Evolutionary conservation across 345 rosid species (phyloP), one percentile per base, ranked within the genome.

Genomic region (Eucalyptus caleyi): DNA sequence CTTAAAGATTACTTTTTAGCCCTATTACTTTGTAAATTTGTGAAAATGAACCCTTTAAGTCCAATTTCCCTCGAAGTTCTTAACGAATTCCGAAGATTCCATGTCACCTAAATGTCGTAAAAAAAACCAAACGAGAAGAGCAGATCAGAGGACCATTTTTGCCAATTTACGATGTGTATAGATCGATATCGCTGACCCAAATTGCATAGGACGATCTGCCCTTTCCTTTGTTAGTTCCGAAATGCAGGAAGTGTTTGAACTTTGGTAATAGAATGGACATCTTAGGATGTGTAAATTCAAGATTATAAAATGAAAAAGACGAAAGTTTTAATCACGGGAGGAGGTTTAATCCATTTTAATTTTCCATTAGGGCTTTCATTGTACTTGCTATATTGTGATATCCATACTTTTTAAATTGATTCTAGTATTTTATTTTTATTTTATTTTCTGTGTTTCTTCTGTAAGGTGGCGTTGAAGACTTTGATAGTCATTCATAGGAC

Each of bases 401-500:
- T 9, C 72, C 19, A 40, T 32, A 9, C 45, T 53, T 21, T 69
- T 69, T 23, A 1, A 80, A 50, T 50, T 62, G 27, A 56, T 8
- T 21, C 24, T 45, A 7, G 9, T 4, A 1, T 30, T 72, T 9
- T 59, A 26, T 50, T 56, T 49, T 87, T 15, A 4, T 19, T 51
- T 9, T 56, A 62, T 50, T 56, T 47, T 87, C 30, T 65, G 47
- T 24, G 7, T 18, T 54, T 24, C 23, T 54, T 32, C 16, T 16
- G 13, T 54, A 40, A 98, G 99, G 99, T 98, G 82, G 99, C 99
- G 18, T 90, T 96, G 88, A 98, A 98, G 94, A 94, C 95, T 56
- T 92, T 98, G 89, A 96, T 97, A 93, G 99, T 98, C n/a, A 96
- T 98, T 87, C 99, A 98, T 59, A 93, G 99, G 93, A 95, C 99